phyloP scores from a whole-genome alignment of 2,329 filamentous ascomycete species.

The Penicillium sp. region DNA sequence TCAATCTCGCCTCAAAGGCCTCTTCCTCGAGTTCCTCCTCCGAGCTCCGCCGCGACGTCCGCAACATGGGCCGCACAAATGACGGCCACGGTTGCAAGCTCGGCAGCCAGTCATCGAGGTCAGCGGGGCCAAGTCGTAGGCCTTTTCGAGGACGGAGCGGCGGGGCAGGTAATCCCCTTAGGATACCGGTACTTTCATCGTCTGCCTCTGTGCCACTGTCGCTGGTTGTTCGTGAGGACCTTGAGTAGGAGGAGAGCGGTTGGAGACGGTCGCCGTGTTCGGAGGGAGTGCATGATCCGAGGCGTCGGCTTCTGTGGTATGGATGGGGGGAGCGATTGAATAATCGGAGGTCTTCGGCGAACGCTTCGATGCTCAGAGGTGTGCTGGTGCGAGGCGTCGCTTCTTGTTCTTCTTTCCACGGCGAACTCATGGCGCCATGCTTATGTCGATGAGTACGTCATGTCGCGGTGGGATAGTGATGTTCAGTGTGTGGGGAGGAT shows the following conservation, averaged over 20 bases:
- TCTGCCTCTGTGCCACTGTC: slow-evolving; percentile 95
- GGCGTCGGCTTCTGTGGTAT: slow-evolving; percentile 63
- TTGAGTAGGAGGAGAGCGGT: slow-evolving; percentile 35
- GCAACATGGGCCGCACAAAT: slow-evolving; percentile 18
- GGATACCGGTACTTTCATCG: slow-evolving; percentile 74
- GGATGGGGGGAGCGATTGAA: slow-evolving; percentile 66
- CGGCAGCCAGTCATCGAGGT: slow-evolving; percentile 34
- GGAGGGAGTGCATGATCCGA: slow-evolving; percentile 51
- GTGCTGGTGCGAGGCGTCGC: slow-evolving; percentile 23
- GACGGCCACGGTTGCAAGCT: slow-evolving; percentile 34
- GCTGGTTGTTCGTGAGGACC: slow-evolving; percentile 64
- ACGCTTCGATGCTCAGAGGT: slow-evolving; percentile 17
- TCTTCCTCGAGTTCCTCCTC: slow-evolving; percentile 32
- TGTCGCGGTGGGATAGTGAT: slow-evolving; percentile 21
- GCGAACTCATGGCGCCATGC: slow-evolving; percentile 38
- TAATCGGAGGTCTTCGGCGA: slow-evolving; percentile 43
- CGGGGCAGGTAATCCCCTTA: slow-evolving; percentile 81
- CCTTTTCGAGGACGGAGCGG: slow-evolving; percentile 74
- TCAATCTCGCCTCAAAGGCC: slow-evolving; percentile 23
- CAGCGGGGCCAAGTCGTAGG: slow-evolving; percentile 49
- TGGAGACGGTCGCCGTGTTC: slow-evolving; percentile 36
- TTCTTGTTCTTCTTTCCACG: slow-evolving; percentile 31
- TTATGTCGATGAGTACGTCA: slow-evolving; percentile 32
- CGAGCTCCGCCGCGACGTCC: slow-evolving; percentile 33
- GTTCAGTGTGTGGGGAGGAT: neutral